Conservation (phyloP, 2,329 filamentous ascomycete genomes). For the Colletotrichum aenigma region DNA sequence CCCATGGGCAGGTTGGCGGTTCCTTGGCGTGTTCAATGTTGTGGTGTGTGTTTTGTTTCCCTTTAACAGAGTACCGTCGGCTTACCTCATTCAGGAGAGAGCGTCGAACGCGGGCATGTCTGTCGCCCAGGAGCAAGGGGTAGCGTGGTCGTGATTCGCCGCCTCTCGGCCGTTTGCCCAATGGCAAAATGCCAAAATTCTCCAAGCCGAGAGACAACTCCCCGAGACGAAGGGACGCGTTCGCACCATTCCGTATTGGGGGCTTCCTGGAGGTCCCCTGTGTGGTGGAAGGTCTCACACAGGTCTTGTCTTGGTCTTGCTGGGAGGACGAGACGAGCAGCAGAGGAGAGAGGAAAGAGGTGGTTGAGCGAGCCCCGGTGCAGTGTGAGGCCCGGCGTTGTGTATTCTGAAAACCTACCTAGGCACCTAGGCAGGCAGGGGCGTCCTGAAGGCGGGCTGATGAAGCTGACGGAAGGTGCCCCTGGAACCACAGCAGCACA, state of each 20-base stretch:
- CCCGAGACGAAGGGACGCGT: slow-evolving; percentile 13
- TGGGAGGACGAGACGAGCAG: background rate
- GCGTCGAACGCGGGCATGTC: slow-evolving; percentile 5
- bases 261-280: background rate
- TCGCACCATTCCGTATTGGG: background rate
- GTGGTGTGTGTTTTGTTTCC: slow-evolving; percentile 9
- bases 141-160: slow-evolving; percentile 14
- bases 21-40: slow-evolving; percentile 7
- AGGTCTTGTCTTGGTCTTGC: background rate
- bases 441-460: background rate
- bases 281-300: background rate
- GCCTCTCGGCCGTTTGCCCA: background rate
- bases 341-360: background rate
- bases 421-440: background rate
- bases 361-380: background rate
- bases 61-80: background rate
- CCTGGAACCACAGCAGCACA: background rate
- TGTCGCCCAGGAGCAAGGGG: slow-evolving; percentile 13
- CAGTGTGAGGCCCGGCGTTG: background rate
- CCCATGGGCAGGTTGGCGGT: background rate
- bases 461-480: background rate
- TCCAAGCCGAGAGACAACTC: slow-evolving; percentile 13
- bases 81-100: slow-evolving; percentile 4
- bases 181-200: slow-evolving; percentile 15
- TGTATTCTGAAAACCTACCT: background rate